Percentiles rank a stretch among this genome's conserved stretches.
phyloP scores from a whole-genome alignment of 2,329 filamentous ascomycete genomes.

The Aspergillus aculeatus region DNA sequence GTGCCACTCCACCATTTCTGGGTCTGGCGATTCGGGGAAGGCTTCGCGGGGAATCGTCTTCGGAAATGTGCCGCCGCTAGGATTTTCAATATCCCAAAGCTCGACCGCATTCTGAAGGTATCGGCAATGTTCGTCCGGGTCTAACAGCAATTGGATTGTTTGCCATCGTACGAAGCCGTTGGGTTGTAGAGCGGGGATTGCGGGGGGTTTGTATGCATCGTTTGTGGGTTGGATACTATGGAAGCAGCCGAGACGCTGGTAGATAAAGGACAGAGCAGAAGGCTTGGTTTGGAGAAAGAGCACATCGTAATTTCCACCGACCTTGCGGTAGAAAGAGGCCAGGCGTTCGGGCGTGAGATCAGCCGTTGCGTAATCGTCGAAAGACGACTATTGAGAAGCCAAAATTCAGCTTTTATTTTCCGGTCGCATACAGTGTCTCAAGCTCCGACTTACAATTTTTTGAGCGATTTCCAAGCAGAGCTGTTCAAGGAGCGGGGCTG shows the following conservation, averaged over 20 bases:
- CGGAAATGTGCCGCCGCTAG: constrained; percentile 59
- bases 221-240: constrained; percentile 75
- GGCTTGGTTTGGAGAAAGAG: constrained; percentile 76
- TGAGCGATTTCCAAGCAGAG: constrained; percentile 67
- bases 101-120: constrained; percentile 79
- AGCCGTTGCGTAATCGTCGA: constrained; percentile 33
- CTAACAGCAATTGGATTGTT: constrained; percentile 82
- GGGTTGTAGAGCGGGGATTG: constrained; percentile 76
- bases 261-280: constrained; percentile 82
- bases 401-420: constrained; percentile 4
- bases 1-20: constrained; percentile 84
- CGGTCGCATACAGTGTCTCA: not conserved
- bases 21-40: constrained; percentile 71
- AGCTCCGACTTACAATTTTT: constrained; percentile 61
- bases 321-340: constrained; percentile 71
- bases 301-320: constrained; percentile 72
- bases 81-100: constrained; percentile 73
- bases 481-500: constrained; percentile 65
- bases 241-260: constrained; percentile 85
- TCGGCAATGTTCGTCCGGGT: constrained; percentile 81
- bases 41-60: constrained; percentile 65
- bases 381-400: constrained; percentile 16
- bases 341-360: constrained; percentile 64
- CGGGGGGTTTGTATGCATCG: constrained; percentile 70
- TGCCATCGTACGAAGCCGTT: constrained; percentile 92